Percentiles rank a stretch among this genome's conserved stretches.
phyloP scores from a whole-genome alignment of 2,329 filamentous ascomycete species.

The Alternaria arborescens region DNA sequence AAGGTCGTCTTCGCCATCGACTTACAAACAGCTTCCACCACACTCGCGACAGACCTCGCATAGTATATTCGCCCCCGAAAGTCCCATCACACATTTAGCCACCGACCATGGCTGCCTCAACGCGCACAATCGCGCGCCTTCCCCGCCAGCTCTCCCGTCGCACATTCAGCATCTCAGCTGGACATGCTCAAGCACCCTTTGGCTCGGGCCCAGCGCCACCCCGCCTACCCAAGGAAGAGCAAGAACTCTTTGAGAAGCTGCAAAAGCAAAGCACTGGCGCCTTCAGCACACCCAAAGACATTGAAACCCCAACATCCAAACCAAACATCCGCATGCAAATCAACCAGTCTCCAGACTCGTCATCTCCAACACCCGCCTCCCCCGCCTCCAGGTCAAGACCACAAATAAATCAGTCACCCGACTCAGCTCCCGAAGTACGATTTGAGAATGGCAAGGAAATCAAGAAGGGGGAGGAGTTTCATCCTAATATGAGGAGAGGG shows the following conservation, averaged over 20 bases:
- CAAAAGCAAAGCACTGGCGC: conserved; percentile 79
- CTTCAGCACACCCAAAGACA: conserved; percentile 70
- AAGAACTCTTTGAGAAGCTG: conserved; percentile 88
- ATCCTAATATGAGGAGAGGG: conserved; percentile 76
- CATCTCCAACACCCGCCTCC: neutral
- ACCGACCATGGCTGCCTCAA: conserved; percentile 13
- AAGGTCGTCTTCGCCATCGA: conserved; percentile 7
- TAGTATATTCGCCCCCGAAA: neutral
- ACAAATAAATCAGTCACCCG: conserved; percentile 24
- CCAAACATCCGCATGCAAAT: conserved; percentile 39
- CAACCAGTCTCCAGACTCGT: conserved; percentile 46
- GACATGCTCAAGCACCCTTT: conserved; percentile 33
- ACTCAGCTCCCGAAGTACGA: conserved; percentile 21
- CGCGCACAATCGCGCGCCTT: conserved; percentile 30
- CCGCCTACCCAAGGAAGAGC: conserved; percentile 85
- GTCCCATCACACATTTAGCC: neutral
- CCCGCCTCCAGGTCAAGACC: conserved; percentile 5
- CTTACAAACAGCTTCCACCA: conserved; percentile 10
- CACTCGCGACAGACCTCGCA: neutral
- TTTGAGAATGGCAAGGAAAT: conserved; percentile 49
- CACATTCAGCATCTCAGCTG: conserved; percentile 26
- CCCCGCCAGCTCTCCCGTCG: conserved; percentile 40
- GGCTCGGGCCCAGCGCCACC: conserved; percentile 73
- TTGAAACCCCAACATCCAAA: conserved; percentile 31
- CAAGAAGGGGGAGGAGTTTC: conserved; percentile 69